phyloP scores from a whole-genome alignment of 2,329 filamentous ascomycete species.

The Colletotrichum cereale region DNA sequence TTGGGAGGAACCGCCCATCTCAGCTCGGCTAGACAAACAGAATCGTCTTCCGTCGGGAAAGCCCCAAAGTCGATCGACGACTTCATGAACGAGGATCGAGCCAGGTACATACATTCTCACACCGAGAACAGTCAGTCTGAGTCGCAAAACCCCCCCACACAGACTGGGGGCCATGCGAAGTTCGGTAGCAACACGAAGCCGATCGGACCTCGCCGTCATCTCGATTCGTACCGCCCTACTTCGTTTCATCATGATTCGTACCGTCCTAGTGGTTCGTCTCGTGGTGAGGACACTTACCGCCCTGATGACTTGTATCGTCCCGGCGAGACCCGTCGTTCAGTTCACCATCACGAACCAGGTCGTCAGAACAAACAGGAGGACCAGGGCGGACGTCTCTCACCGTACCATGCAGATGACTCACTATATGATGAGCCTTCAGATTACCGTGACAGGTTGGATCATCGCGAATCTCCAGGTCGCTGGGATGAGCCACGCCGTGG shows the following conservation, averaged over 20 bases:
- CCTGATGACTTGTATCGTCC: constrained; percentile 2
- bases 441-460: neutral
- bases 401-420: neutral
- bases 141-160: neutral
- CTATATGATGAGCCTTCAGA: neutral
- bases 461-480: neutral
- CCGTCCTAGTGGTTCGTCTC: neutral
- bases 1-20: neutral
- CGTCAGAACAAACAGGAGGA: neutral
- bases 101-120: constrained; percentile 10
- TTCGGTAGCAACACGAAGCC: constrained; percentile 19
- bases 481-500: neutral
- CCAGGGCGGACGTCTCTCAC: neutral
- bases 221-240: constrained; percentile 14
- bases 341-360: neutral
- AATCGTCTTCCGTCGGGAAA: neutral
- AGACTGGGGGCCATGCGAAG: neutral
- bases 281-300: neutral
- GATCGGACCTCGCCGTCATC: constrained; percentile 5
- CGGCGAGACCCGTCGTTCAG: neutral
- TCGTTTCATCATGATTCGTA: neutral
- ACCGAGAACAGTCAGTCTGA: constrained; percentile 3
- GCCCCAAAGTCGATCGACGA: neutral
- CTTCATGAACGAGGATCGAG: constrained; percentile 25
- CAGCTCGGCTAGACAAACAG: neutral